phyloP scores from a whole-genome alignment of 441 rosid genomes.

The Erodium texanum region DNA sequence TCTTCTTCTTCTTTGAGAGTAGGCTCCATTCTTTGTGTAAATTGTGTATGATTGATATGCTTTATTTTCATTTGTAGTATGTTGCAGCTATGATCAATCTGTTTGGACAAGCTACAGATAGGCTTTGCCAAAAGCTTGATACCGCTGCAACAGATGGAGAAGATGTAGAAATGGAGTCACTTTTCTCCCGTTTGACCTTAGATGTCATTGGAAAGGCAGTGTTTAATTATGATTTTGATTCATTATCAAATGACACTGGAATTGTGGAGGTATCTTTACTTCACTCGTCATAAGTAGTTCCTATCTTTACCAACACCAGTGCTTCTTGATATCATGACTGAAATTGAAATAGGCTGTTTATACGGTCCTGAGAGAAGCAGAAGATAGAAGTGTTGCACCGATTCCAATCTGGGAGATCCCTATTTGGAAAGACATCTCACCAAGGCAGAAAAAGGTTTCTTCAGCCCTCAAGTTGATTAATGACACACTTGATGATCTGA shows the following conservation, averaged over 20 bases:
- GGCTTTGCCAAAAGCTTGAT: conserved; percentile 83
- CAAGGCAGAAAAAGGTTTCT: conserved; percentile 68
- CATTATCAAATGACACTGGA: conserved; percentile 82
- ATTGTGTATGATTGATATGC: conserved; percentile 12
- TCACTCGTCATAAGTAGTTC: background rate
- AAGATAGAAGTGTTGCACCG: conserved; percentile 88
- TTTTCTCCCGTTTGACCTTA: conserved; percentile 88
- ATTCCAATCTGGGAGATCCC: conserved; percentile 93
- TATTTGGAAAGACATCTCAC: conserved; percentile 89
- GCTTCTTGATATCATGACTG: too few species aligned
- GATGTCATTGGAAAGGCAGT: conserved; percentile 96
- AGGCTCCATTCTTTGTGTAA: too few species aligned
- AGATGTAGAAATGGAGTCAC: conserved; percentile 92
- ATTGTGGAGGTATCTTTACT: conserved; percentile 69
- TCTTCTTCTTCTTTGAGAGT: too few species aligned
- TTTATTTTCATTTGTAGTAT: conserved; percentile 41
- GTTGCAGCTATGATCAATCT: conserved; percentile 86
- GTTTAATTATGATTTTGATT: conserved; percentile 90
- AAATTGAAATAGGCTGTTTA: conserved; percentile 63
- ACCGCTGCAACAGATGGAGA: conserved; percentile 70
- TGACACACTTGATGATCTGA: conserved; percentile 61
- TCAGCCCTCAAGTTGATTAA: conserved; percentile 76
- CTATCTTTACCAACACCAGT: background rate
- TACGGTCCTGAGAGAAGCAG: conserved; percentile 87
- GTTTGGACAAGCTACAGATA: conserved; percentile 82